These are phyloP conservation scores for Taxawa tesnikishii DNA, from an alignment of 2,329 filamentous ascomycete genomes.

Conservation along the genomic window DNA sequence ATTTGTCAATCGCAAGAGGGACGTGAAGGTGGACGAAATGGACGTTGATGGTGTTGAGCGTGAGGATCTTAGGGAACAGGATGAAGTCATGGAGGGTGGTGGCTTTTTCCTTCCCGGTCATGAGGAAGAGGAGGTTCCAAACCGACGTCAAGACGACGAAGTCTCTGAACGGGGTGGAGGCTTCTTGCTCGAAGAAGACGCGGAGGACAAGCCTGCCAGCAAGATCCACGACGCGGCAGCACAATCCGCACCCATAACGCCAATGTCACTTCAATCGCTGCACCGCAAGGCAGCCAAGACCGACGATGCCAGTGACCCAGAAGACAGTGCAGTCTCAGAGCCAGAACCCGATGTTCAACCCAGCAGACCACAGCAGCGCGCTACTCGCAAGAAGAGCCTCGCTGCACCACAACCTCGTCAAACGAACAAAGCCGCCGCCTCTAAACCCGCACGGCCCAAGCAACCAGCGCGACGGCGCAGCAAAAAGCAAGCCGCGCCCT, in stretches of 20 bases:
- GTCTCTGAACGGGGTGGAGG: conserved; percentile 20
- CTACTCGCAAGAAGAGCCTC: neutral
- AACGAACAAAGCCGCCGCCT: neutral
- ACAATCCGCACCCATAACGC: conserved; percentile 11
- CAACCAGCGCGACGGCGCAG: too few relatives aligned
- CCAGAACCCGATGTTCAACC: conserved; percentile 13
- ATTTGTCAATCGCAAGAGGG: conserved; percentile 30
- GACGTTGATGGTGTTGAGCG: conserved; percentile 5
- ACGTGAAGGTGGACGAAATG: conserved; percentile 10
- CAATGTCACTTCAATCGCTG: conserved; percentile 14
- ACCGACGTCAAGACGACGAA: conserved; percentile 15
- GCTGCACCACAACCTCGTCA: neutral
- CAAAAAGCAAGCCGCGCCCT: neutral
- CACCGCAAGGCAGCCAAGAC: conserved; percentile 10
- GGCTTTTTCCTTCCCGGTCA: conserved; percentile 29
- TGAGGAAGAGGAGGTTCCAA: conserved; percentile 19
- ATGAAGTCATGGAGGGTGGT: conserved; percentile 20
- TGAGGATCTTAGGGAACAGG: conserved; percentile 4
- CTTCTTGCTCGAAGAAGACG: conserved; percentile 20
- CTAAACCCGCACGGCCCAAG: too few relatives aligned
- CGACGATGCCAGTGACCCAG: neutral
- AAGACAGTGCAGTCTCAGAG: conserved; percentile 13
- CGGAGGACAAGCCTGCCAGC: conserved; percentile 21
- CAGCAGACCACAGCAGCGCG: neutral
- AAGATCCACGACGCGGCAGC: conserved; percentile 4